These are phyloP conservation scores for Leptosphaerulina australis DNA, from an alignment of 2,329 filamentous ascomycete genomes.

Conservation along the genomic window DNA sequence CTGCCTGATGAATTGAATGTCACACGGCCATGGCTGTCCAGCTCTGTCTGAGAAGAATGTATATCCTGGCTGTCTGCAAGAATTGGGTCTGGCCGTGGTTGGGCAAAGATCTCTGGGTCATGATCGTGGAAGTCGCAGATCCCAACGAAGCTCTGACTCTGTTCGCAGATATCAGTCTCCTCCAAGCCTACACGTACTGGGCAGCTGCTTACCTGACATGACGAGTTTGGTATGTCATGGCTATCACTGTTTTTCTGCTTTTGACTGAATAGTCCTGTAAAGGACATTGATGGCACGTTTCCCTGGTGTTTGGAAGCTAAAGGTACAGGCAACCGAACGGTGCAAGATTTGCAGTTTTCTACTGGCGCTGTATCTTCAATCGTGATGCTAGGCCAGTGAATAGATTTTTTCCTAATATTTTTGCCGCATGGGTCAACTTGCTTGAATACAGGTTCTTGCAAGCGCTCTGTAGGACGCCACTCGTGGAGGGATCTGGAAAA, in stretches of 20 bases:
- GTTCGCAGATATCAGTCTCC: neutral
- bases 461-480: constrained; percentile 3
- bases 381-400: neutral
- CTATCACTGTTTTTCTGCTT: neutral
- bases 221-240: neutral
- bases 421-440: neutral
- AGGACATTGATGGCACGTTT: neutral
- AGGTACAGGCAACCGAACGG: constrained; percentile 1
- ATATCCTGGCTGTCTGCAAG: constrained; percentile 3
- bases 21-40: no score
- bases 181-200: no score
- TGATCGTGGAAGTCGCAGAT: constrained; percentile 1
- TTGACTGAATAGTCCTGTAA: constrained; percentile 4
- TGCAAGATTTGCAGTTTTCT: neutral
- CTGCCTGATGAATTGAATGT: neutral
- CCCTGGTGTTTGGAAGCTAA: no score
- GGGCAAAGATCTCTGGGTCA: constrained; percentile 3
- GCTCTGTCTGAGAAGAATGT: constrained; percentile 1
- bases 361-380: neutral
- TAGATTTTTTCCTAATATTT: neutral
- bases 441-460: neutral
- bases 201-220: neutral
- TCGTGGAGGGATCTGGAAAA: constrained; percentile 7
- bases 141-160: neutral
- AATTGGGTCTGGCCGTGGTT: constrained; percentile 10